These are phyloP conservation scores for Cyberlindnera euphorbiiphila DNA, from an alignment of 805 yeast genomes.

Conservation along the genomic window DNA sequence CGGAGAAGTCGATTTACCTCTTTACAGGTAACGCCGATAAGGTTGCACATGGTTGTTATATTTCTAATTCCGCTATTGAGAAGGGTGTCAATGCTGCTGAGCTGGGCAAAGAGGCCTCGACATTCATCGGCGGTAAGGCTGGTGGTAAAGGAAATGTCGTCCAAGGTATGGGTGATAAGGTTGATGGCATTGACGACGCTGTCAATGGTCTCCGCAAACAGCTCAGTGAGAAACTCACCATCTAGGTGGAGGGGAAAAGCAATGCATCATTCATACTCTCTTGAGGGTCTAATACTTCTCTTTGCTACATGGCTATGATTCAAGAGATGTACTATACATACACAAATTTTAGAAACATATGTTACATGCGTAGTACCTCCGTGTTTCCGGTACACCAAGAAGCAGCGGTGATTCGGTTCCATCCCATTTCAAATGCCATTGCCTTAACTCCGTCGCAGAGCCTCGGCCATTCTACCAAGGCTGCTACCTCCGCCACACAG, in stretches of 20 bases:
- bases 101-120: slow-evolving; percentile 67
- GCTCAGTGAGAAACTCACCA: slow-evolving; percentile 52
- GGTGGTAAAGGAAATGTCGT: slow-evolving; percentile 97
- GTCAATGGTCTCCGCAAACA: slow-evolving; percentile 62
- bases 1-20: slow-evolving; percentile 72
- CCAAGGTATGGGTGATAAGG: slow-evolving; percentile 94
- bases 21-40: slow-evolving; percentile 70
- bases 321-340: no score
- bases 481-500: no score
- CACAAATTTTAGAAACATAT: no score
- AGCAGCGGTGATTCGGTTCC: no score
- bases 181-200: slow-evolving; percentile 67
- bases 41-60: slow-evolving; percentile 94
- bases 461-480: no score
- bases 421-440: no score
- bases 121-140: slow-evolving; percentile 88
- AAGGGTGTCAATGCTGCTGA: slow-evolving; percentile 74
- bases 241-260: no score
- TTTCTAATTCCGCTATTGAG: slow-evolving; percentile 64
- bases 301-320: no score
- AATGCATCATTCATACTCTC: background rate
- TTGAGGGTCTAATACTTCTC: slow-evolving; percentile 3
- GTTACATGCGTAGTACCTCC: no score
- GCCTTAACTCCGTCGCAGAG: no score
- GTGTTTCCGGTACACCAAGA: no score